These are phyloP conservation scores for Phytopythium litorale DNA, from an alignment of 352 stramenopile genomes.

Conservation along the genomic window DNA sequence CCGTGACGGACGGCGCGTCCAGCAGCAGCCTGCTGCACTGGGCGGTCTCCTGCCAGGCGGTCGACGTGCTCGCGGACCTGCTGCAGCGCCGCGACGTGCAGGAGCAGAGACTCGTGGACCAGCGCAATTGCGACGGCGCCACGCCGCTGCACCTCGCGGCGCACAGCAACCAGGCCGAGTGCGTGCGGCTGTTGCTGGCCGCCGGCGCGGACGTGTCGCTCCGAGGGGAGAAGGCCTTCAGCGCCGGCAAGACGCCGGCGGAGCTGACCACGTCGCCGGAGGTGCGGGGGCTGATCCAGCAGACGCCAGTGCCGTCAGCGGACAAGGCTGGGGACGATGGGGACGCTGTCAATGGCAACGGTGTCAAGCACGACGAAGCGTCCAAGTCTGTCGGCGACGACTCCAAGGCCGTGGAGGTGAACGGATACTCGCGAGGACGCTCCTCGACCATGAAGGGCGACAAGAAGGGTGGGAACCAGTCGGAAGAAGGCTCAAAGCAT, in stretches of 20 bases:
- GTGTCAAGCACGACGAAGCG: background rate
- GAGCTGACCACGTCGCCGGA: constrained; percentile 53
- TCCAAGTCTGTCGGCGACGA: too few species aligned
- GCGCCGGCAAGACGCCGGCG: constrained; percentile 45
- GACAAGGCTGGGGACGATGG: too few species aligned
- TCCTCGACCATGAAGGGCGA: background rate
- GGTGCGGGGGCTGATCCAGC: constrained; percentile 34
- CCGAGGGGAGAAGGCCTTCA: constrained; percentile 42
- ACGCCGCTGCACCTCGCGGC: constrained; percentile 78
- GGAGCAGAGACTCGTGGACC: constrained; percentile 36
- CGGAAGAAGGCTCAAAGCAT: background rate
- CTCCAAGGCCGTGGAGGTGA: background rate
- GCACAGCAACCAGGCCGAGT: constrained; percentile 46
- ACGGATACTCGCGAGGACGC: background rate
- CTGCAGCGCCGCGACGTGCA: constrained; percentile 35
- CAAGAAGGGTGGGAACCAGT: background rate
- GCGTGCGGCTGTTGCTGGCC: constrained; percentile 44
- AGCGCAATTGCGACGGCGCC: constrained; percentile 61
- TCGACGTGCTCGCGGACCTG: constrained; percentile 44
- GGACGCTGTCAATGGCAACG: background rate
- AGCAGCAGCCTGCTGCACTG: constrained; percentile 75
- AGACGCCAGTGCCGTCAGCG: background rate
- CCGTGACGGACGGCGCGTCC: constrained; percentile 46
- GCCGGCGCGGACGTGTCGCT: constrained; percentile 39
- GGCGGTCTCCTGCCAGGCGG: constrained; percentile 70